Evolutionary conservation across 1,284 basidiomycete species (phyloP), one percentile per base, ranked within the genome.

Genomic region (Papiliotrema laurentii): DNA sequence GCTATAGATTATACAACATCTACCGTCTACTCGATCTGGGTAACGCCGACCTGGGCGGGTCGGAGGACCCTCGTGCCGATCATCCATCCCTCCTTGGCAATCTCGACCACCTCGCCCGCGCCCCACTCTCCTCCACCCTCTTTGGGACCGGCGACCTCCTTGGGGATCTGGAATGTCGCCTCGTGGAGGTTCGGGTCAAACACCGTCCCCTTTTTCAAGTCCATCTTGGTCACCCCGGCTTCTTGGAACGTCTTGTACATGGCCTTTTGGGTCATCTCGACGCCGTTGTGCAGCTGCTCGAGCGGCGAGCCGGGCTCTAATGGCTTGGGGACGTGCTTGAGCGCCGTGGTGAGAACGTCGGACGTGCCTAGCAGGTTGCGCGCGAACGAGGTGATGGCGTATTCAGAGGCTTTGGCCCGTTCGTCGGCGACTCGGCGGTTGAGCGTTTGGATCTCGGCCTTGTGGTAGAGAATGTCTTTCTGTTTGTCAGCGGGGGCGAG

Each of bases 161-260:
- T 58, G n/a, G 93, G 92, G 19, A 84, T 89, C 76, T 94, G 90
- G 77, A 90, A 97, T 28, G 96, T 79, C 6, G 96, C 94, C 76
- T 98, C 94, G 70, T 97, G 94, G 41, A 79, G 75, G 73, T 94
- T 96, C 27, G 94, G 94, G 75, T 98, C 91, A 65, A 98, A 98
- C 63, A 79, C 79, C 70, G 96, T 88, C 47, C 93, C 94, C 0
- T 83, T 86, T 5, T 48, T 45, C 19, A 63, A 49, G 18, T 60
- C 64, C 64, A 92, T 94, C 2, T 85, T 83, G 56, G 86, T 88
- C 68, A 98, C 84, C 54, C 93, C 87, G 75, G 93, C 89, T 72
- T 89, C 86, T 75, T 85, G 87, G 37, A 98, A 81, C 13, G 89
- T 94, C 72, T 92, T 86, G 25, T 92, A 80, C 42, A 98, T 81